These are phyloP conservation scores for Fusarium sp. DNA, from an alignment of 2,329 filamentous ascomycete species.

Conservation along the genomic window DNA sequence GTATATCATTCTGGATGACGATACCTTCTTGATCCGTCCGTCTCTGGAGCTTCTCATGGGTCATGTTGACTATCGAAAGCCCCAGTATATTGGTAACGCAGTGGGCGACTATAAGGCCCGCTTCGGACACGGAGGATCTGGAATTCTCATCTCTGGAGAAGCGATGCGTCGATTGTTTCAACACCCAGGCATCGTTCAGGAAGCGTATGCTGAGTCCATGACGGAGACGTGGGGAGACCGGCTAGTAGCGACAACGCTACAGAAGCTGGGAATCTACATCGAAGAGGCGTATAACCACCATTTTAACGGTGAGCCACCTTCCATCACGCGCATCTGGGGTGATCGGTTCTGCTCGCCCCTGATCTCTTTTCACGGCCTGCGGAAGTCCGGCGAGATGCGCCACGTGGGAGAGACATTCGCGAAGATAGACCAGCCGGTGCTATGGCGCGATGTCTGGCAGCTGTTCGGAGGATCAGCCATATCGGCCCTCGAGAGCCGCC, in stretches of 20 bases:
- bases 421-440: constrained; percentile 57
- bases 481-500: constrained; percentile 55
- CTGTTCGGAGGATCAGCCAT: constrained; percentile 62
- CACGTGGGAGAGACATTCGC: constrained; percentile 61
- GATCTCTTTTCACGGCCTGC: constrained; percentile 68
- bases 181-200: constrained; percentile 59
- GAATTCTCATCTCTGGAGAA: constrained; percentile 66
- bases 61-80: constrained; percentile 63
- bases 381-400: constrained; percentile 62
- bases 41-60: constrained; percentile 65
- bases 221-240: constrained; percentile 69
- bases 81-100: constrained; percentile 70
- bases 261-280: constrained; percentile 68
- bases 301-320: constrained; percentile 70
- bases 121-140: constrained; percentile 72
- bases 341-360: constrained; percentile 70
- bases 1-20: constrained; percentile 72
- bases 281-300: constrained; percentile 68
- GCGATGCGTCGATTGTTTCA: constrained; percentile 65
- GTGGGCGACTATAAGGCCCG: constrained; percentile 70
- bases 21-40: constrained; percentile 68
- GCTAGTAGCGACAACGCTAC: constrained; percentile 67
- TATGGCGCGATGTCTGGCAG: constrained; percentile 67
- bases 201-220: constrained; percentile 64
- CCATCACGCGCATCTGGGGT: constrained; percentile 63